Evolutionary conservation across 2,329 filamentous ascomycete species (phyloP), one percentile per base, ranked within the genome.

Genomic region (Paecilomyces dactylethromorphus): DNA sequence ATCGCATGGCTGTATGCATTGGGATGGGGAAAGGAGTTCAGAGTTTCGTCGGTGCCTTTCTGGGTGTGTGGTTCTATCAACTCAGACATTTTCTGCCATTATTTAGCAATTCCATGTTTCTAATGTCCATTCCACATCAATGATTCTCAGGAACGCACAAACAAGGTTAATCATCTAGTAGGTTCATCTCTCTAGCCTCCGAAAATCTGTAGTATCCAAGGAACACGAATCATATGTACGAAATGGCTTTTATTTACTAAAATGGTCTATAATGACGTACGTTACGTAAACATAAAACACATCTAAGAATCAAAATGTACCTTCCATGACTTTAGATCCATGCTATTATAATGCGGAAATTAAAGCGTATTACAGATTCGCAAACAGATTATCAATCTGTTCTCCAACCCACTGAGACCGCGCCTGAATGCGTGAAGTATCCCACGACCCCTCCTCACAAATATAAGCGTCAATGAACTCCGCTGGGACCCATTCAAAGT

Each of bases 401-500:
- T 65, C 61, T 2, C 64, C 69, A 11, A 80, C 65, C 58, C 69
- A 68, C 4, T 64, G 60, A 0, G 81, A 81, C 56, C 73, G 72
- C 29, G 66, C 60, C 3, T 62, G 64, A 22, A 84, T 78, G n/a
- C 76, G 73, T 21, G 72, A 62, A 7, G 67, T 60, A 2, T 65
- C 71, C 71, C 72, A 76, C 29, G 78, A 65, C 0, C 84, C 84
- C 4, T 80, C 71, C 56, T 87, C 83, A 2, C 81, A 83, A 32
- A 85, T 70, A 64, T 84, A 87, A 0, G 71, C 70, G 64, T 86
- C 78, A 5, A 87, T 73, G 50, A 85, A 66, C 8, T 65, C 59
- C 0, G 78, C 67, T 1, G 81, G 77, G 50, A 86, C 75, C 84
- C 83, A 87, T 71, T 87, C 84, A 54, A 87, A 86, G 60, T 84